These are phyloP conservation scores for Cladosporium sp. DNA, from an alignment of 2,329 filamentous ascomycete species.

Conservation along the genomic window DNA sequence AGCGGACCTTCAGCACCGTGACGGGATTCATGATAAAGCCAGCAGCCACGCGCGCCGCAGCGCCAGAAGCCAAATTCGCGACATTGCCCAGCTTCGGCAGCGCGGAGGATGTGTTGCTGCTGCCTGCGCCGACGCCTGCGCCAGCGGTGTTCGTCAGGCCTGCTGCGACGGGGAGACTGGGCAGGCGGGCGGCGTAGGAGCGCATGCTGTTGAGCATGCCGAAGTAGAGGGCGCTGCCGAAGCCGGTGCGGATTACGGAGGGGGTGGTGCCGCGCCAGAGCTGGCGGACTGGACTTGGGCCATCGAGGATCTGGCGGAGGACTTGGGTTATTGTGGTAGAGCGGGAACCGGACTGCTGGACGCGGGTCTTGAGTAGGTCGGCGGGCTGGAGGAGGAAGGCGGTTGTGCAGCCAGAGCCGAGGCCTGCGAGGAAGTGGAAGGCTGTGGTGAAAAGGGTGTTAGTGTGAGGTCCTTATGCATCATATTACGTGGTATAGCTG, in stretches of 20 bases:
- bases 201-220: constrained; percentile 69
- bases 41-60: constrained; percentile 77
- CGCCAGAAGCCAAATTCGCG: constrained; percentile 82
- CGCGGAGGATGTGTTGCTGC: constrained; percentile 59
- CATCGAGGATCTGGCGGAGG: constrained; percentile 67
- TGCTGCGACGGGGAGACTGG: constrained; percentile 24
- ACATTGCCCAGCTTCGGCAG: constrained; percentile 80
- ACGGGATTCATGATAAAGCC: constrained; percentile 94
- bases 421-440: constrained; percentile 86
- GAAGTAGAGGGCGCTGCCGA: constrained; percentile 93
- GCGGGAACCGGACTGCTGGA: constrained; percentile 79
- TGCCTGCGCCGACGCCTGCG: constrained; percentile 16
- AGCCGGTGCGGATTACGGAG: constrained; percentile 87
- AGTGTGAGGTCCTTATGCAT: not conserved
- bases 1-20: constrained; percentile 94
- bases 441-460: constrained; percentile 44
- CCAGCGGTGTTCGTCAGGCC: constrained; percentile 14
- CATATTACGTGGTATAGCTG: not conserved
- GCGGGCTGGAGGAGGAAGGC: constrained; percentile 91
- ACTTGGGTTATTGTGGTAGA: constrained; percentile 65
- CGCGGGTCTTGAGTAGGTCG: constrained; percentile 92
- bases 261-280: constrained; percentile 94
- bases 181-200: constrained; percentile 41
- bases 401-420: constrained; percentile 82
- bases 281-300: constrained; percentile 65